These are phyloP conservation scores for Claviceps pusilla DNA, from an alignment of 2,329 filamentous ascomycete genomes.

Conservation along the genomic window DNA sequence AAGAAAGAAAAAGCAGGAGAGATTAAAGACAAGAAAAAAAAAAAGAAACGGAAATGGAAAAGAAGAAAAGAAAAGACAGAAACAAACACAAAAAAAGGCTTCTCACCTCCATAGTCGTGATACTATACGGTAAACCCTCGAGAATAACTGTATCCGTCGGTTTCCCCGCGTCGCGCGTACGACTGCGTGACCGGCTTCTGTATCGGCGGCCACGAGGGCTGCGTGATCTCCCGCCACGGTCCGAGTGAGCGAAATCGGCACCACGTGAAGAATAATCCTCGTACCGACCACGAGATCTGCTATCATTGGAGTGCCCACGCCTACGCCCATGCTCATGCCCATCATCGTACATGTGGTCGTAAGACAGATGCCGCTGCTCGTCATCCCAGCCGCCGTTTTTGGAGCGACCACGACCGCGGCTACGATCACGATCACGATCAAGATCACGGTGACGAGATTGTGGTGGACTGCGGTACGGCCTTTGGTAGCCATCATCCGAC, in stretches of 20 bases:
- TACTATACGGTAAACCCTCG: conserved; percentile 34
- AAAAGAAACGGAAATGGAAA: neutral
- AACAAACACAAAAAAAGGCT: neutral
- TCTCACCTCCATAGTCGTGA: conserved; percentile 35
- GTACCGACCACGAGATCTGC: conserved; percentile 7
- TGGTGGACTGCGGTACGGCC: conserved; percentile 9
- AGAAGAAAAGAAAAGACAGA: neutral
- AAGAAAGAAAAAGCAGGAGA: neutral
- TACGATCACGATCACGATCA: neutral
- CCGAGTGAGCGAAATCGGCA: neutral
- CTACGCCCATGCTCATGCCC: conserved; percentile 10
- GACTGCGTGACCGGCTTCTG: conserved; percentile 21
- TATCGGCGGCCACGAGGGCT: conserved; percentile 14
- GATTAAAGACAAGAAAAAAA: neutral
- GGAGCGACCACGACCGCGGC: conserved; percentile 9
- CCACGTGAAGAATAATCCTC: conserved; percentile 10
- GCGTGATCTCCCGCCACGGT: conserved; percentile 9
- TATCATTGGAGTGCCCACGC: conserved; percentile 12
- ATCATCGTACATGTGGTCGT: conserved; percentile 25
- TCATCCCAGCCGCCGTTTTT: conserved; percentile 15
- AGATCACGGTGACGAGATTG: neutral
- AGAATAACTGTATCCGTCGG: conserved; percentile 39
- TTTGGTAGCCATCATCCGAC: conserved; percentile 14
- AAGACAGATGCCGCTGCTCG: conserved; percentile 16
- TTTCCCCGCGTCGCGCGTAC: conserved; percentile 22